Evolutionary conservation across 331 rosid species (phyloP), one percentile per base, ranked within the genome.

Genomic region (Quercus lobata): DNA sequence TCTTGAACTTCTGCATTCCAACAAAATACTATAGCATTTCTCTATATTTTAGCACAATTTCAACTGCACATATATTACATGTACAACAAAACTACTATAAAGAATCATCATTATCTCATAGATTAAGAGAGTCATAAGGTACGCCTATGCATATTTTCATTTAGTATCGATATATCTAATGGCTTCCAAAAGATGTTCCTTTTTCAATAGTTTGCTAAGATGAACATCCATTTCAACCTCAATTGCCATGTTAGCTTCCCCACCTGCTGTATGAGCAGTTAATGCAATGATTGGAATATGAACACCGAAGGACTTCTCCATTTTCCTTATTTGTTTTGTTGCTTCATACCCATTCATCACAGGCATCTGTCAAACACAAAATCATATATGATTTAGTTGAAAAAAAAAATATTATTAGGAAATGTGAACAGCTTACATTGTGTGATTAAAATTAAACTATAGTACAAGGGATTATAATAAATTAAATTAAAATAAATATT

Each of bases 231-330:
- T 90, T 86, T 96, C 94, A 32, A 86, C 90, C 41, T 90, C 79
- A 6, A 32, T 72, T n/a, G 73, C 79, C 77, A 11, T 77, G 2
- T 68, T 76, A 4, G 77, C 86, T 84, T 87, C 86, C 62, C 74
- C 81, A 27, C 79, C 79, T 7, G 76, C 74, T n/a, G 85, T 49
- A 18, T 82, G 82, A 80, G 91, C 93, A 6, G 92, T 89, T 69
- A 94, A 79, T 63, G 96, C 96, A 61, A 94, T 88, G 74, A 94
- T 90, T 5, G 93, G 93, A 57, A 88, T 88, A 65, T 25, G 91
- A 57, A 85, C 68, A 60, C 84, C 84, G 60, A 76, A 83, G 0
- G 16, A 3, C 72, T 79, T 82, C 84, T 90, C 97, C 72, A 77
- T 78, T 77, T 81, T 78, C 76, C 97, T 76, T 86, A 91, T 90